Evolutionary conservation across 2,329 filamentous ascomycete species (phyloP).

Genomic region (Hypoxylon sp.): DNA sequence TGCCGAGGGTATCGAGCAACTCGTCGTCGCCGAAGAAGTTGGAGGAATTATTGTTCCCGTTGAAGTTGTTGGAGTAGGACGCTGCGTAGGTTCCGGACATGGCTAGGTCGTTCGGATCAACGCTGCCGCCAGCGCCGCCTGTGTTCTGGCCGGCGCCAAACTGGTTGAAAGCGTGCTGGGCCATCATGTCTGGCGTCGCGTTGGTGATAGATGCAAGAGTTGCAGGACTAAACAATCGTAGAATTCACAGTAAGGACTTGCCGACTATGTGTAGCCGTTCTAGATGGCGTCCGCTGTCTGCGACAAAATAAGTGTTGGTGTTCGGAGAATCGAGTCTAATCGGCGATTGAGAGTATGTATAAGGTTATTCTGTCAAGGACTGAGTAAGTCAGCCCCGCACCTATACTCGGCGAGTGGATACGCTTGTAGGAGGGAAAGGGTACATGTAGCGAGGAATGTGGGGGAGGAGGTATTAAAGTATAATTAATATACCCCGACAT

Average conservation of each 20-base stretch:
- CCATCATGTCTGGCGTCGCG: constrained; percentile 58
- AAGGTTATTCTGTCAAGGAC: constrained; percentile 43
- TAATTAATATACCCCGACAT: constrained; percentile 25
- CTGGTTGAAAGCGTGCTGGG: constrained; percentile 69
- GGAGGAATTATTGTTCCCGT: constrained; percentile 68
- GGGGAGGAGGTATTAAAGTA: constrained; percentile 31
- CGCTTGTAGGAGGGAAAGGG: constrained; percentile 17
- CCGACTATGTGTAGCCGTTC: constrained; percentile 11
- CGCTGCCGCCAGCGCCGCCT: constrained; percentile 68
- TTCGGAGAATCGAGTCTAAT: constrained; percentile 31
- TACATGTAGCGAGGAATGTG: constrained; percentile 38
- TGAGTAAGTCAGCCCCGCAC: constrained; percentile 51
- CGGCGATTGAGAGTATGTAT: constrained; percentile 33
- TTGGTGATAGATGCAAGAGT: constrained; percentile 13
- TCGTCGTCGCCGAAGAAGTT: constrained; percentile 93
- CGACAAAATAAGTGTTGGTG: constrained; percentile 24
- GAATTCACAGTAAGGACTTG: not conserved
- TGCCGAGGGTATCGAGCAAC: constrained; percentile 79
- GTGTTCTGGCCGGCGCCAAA: constrained; percentile 67
- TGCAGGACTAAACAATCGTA: not conserved
- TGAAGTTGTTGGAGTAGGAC: constrained; percentile 73
- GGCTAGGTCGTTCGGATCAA: constrained; percentile 88
- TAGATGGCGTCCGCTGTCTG: constrained; percentile 28
- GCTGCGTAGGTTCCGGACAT: constrained; percentile 74
- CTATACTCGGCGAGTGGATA: constrained; percentile 30